phyloP scores from a whole-genome alignment of 352 stramenopile species.

The Pythium phragmitis region DNA sequence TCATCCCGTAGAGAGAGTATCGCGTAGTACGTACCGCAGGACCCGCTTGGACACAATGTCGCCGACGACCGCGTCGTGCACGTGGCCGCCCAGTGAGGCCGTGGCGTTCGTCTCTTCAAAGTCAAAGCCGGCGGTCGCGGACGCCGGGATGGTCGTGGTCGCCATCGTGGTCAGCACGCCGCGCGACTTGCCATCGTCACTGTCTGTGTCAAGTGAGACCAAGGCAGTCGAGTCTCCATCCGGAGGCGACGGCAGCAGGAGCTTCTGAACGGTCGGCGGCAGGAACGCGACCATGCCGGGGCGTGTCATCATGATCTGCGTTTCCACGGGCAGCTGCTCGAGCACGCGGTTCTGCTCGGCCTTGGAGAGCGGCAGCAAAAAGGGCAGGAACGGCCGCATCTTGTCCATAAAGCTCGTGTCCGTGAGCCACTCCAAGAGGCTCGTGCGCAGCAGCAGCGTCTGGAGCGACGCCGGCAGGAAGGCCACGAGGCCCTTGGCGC shows the following conservation, averaged over 20 bases:
- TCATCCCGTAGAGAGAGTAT: background rate
- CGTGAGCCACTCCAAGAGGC: conserved; percentile 80
- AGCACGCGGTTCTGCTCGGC: conserved; percentile 68
- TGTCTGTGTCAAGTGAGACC: conserved; percentile 16
- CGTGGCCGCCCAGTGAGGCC: background rate
- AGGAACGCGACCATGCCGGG: conserved; percentile 66
- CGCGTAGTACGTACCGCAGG: conserved; percentile 33
- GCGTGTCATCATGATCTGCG: conserved; percentile 69
- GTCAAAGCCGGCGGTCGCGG: conserved; percentile 58
- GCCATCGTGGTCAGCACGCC: background rate
- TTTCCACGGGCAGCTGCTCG: conserved; percentile 65
- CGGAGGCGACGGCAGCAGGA: conserved; percentile 37
- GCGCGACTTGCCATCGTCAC: background rate
- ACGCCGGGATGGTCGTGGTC: conserved; percentile 18
- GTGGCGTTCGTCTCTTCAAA: conserved; percentile 38
- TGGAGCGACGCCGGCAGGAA: conserved; percentile 61
- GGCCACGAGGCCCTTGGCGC: conserved; percentile 50
- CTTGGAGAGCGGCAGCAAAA: conserved; percentile 68
- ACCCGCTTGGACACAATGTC: conserved; percentile 68
- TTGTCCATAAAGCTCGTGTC: conserved; percentile 73
- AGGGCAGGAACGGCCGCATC: conserved; percentile 68
- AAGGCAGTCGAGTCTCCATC: conserved; percentile 7
- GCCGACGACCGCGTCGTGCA: conserved; percentile 45
- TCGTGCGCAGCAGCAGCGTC: conserved; percentile 67
- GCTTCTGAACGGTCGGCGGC: conserved; percentile 53